phyloP scores from a whole-genome alignment of 2,329 filamentous ascomycete species.

The Grosmannia huntii region DNA sequence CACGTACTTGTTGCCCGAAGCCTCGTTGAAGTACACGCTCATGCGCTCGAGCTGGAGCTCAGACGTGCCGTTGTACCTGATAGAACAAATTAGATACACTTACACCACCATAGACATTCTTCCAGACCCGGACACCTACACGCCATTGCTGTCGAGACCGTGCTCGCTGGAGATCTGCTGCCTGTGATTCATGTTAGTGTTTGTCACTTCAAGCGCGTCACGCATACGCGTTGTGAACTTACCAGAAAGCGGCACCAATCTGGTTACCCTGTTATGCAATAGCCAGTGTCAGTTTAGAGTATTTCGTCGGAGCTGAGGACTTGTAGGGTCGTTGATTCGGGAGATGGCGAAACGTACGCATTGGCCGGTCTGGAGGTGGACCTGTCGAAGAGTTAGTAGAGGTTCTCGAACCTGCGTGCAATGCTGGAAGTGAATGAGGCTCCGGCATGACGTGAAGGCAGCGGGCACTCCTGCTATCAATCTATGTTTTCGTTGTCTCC shows the following conservation, averaged over 20 bases:
- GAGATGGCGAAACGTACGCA: conserved; percentile 53
- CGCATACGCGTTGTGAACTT: conserved; percentile 18
- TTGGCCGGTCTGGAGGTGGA: conserved; percentile 99
- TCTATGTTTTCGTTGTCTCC: background rate
- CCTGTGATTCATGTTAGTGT: conserved; percentile 26
- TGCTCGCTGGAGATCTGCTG: conserved; percentile 82
- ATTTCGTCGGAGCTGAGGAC: background rate
- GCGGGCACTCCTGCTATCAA: background rate
- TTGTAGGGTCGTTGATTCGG: background rate
- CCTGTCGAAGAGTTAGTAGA: conserved; percentile 43
- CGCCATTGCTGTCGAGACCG: conserved; percentile 91
- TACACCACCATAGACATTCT: background rate
- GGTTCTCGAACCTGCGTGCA: background rate
- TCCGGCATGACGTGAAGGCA: background rate
- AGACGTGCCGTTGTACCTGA: conserved; percentile 89
- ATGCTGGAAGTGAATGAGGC: too few relatives aligned
- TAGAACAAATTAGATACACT: background rate
- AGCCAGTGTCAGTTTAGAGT: conserved; percentile 19
- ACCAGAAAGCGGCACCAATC: conserved; percentile 99
- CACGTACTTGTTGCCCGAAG: conserved; percentile 96
- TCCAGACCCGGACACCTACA: conserved; percentile 48
- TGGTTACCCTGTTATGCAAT: conserved; percentile 76
- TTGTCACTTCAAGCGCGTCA: background rate
- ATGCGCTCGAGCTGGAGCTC: conserved; percentile 99
- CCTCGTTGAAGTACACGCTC: conserved; percentile 54